phyloP scores from a whole-genome alignment of 495 filamentous ascomycete species.

The Penicillium salamii region DNA sequence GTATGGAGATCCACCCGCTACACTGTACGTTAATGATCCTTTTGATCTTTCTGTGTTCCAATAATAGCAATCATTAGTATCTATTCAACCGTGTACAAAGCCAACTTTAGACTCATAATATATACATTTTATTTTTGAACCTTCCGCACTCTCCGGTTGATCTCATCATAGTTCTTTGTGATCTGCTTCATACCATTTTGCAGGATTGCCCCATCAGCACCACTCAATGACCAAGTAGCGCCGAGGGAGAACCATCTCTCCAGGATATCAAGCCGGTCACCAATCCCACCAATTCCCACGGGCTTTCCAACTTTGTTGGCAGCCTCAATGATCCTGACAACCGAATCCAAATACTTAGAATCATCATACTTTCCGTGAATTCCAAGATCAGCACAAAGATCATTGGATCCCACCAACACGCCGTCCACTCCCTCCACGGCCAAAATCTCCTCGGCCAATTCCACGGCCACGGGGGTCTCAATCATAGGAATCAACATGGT shows the following conservation, averaged over 20 bases:
- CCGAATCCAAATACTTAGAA: slow-evolving; percentile 13
- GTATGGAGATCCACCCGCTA: slow-evolving; percentile 20
- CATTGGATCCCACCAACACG: slow-evolving; percentile 32
- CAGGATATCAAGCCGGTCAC: slow-evolving; percentile 23
- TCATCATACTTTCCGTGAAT: slow-evolving; percentile 30
- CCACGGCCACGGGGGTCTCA: slow-evolving; percentile 28
- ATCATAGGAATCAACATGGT: slow-evolving; percentile 35
- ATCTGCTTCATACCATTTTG: slow-evolving; percentile 30
- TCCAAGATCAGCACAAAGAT: slow-evolving; percentile 26
- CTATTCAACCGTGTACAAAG: neutral
- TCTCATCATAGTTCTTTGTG: slow-evolving; percentile 25
- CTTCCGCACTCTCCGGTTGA: slow-evolving; percentile 20
- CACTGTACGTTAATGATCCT: slow-evolving; percentile 10
- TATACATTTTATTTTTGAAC: slow-evolving; percentile 4
- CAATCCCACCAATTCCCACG: slow-evolving; percentile 30
- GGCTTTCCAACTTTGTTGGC: slow-evolving; percentile 24
- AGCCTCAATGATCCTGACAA: slow-evolving; percentile 23
- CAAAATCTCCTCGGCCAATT: slow-evolving; percentile 26
- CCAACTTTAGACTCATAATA: too few relatives aligned
- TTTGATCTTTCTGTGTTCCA: slow-evolving; percentile 12
- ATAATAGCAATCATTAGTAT: neutral
- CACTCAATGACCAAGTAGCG: slow-evolving; percentile 31
- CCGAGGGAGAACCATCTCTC: slow-evolving; percentile 32
- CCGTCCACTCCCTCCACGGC: slow-evolving; percentile 29
- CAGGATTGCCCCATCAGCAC: slow-evolving; percentile 22